These are phyloP conservation scores for Solanum hybrid DNA, from an alignment of 305 asterid species.

Conservation along the genomic window DNA sequence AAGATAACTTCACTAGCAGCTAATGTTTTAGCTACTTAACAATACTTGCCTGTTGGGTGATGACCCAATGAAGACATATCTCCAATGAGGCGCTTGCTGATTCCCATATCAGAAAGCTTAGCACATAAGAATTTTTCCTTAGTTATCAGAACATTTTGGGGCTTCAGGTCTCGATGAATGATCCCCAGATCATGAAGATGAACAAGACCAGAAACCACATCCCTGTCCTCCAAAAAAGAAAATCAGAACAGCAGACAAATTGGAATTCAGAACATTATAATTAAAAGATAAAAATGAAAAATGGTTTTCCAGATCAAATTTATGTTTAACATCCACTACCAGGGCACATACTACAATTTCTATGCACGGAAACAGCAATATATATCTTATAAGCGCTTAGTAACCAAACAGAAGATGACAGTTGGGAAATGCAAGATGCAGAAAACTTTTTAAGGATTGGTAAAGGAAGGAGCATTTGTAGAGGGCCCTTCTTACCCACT, in stretches of 20 bases:
- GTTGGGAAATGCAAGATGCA: not conserved
- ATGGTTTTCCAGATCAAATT: not conserved
- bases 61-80: slow-evolving; percentile 71
- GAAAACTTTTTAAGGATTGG: not conserved
- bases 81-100: slow-evolving; percentile 80
- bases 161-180: slow-evolving; percentile 88
- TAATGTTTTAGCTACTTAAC: not conserved
- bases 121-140: slow-evolving; percentile 57
- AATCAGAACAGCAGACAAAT: not conserved
- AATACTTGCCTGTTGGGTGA: slow-evolving; percentile 65
- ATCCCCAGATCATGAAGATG: slow-evolving; percentile 90
- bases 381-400: not conserved
- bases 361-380: not conserved
- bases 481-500: not conserved
- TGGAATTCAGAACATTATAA: not conserved
- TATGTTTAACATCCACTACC: not conserved
- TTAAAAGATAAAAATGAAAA: not conserved
- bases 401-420: not conserved
- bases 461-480: not conserved
- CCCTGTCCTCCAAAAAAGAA: slow-evolving; percentile 43
- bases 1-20: not conserved
- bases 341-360: not conserved
- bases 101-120: slow-evolving; percentile 95
- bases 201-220: slow-evolving; percentile 64
- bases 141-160: slow-evolving; percentile 69